Evolutionary conservation across 192 early-diverging fungal genomes (phyloP), one percentile per base, ranked within the genome.

Genomic region (Piromyces sp.): DNA sequence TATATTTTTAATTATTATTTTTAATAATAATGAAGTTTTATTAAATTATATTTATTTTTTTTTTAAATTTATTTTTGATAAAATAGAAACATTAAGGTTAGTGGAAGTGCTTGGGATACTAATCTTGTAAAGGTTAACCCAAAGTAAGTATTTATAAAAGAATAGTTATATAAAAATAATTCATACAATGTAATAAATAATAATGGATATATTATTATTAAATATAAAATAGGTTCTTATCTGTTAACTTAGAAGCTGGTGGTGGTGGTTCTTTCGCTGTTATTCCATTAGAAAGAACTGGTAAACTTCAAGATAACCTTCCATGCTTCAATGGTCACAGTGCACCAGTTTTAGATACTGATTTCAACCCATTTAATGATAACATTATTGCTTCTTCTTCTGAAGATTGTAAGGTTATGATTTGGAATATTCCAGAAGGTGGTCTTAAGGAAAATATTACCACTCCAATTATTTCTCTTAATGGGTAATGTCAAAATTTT

Each of bases 351-450:
- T 88, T 99, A 80, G 98, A 99, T 86, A 99, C 97, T 28, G 95
- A 95, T 84, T 99, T 98, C 83, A 94, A 96, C 84, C 97, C 96
- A 30, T 99, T 98, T 88, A 98, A 98, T 83, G 98, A 99, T 86
- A 91, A 97, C 87, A 88, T 99, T 80, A 90, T 99, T 84, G 98
- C 98, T 30, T 94, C 93, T 15, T 91, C 88, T 79, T 87, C 92
- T n/a, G 94, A 96, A 84, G 94, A 82, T 12, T 79, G 51, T 85
- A 92, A 96, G 87, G 94, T 95, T 38, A 96, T 98, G 95, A 90
- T 98, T 78, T 99, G 97, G 96, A 91, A 86, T 17, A 95, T 99
- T 84, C 96, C 96, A 0, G 92, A 94, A 81, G 92, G 91, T 81
- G 90, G 90, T 30, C 87, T 89, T 29, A 90, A 84, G 13, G 92